Evolutionary conservation across 768 basidiomycete genomes (phyloP), one percentile per base, ranked within the genome.

Genomic region (Termitomyces sp.): DNA sequence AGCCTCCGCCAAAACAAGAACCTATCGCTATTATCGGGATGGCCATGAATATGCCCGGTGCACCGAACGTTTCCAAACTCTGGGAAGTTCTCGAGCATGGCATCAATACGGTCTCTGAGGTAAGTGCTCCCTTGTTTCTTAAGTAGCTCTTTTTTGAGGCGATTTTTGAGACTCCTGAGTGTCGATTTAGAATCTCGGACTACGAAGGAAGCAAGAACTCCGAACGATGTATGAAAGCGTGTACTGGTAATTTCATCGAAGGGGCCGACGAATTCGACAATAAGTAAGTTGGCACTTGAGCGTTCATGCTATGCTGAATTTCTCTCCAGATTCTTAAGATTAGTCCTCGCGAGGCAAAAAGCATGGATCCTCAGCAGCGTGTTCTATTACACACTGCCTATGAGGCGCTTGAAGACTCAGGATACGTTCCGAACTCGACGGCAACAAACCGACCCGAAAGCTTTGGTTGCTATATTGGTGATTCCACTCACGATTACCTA

Each of bases 351-450:
- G 89, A 91, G 71, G 89, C 90, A 12, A 83, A 75, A 62, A 83
- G 78, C 69, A 91, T 91, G 88, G 87, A 91, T 67, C 89, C 90
- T 7, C 89, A 91, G 64, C 88, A 90, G 64, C 81, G 89, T 5
- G 65, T 91, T 38, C 74, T 91, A 5, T 77, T 91, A 15, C 87
- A 87, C 43, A 79, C 82, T 3, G 86, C 86, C 4, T 83, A 88
- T 57, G 81, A 87, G 60, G 89, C 89, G 0, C 75, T 91, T 4
- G 88, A 91, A 68, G 79, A 84, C 62, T 81, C 88, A 4, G 90
- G 89, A 0, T 91, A 87, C 67, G 83, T 88, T 14, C 87, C 88
- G 0, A 73, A 83, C 55, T 76, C 81, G 2, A 86, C 85, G 0
- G 71, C 77, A 6, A 76, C 79, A 3, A 86, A 79, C 65, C 69